phyloP scores from a whole-genome alignment of 176 grass and related monocot genomes.

The Hyparrhenia diplandra region DNA sequence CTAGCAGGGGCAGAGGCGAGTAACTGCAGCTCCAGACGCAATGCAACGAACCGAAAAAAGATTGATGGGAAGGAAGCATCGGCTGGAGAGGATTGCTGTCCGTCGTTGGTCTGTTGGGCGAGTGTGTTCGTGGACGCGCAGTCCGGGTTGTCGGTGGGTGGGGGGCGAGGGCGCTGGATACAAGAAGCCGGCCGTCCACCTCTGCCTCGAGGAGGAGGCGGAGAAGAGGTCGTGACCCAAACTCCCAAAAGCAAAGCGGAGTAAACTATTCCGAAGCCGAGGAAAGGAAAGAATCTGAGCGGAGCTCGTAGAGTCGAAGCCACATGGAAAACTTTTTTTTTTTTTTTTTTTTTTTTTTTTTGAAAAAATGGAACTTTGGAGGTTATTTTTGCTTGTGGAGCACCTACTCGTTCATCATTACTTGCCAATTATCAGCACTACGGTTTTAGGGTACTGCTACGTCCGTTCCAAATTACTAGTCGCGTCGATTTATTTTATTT shows the following conservation, averaged over 20 bases:
- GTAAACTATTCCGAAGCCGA: constrained; percentile 10
- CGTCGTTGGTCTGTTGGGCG: not conserved
- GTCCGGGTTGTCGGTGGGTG: constrained; percentile 28
- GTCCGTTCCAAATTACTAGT: too few species aligned
- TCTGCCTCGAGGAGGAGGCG: not conserved
- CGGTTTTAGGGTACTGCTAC: too few species aligned
- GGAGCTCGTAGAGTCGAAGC: not conserved
- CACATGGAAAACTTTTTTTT: too few species aligned
- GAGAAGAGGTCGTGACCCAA: too few species aligned
- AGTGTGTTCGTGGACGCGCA: constrained; percentile 34
- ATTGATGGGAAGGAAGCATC: not conserved
- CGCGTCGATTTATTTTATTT: too few species aligned
- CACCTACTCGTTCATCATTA: too few species aligned
- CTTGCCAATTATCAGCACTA: too few species aligned
- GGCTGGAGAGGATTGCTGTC: not conserved
- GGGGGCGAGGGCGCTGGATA: constrained; percentile 11
- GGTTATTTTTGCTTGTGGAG: too few species aligned
- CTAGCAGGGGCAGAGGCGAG: constrained; percentile 6
- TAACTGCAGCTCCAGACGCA: constrained; percentile 3
- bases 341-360: too few species aligned
- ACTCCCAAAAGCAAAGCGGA: too few species aligned
- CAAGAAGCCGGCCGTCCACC: not conserved
- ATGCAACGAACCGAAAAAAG: constrained; percentile 8
- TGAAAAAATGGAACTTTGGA: too few species aligned
- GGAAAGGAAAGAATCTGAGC: not conserved